These are phyloP conservation scores for Anethum foeniculum DNA, from an alignment of 140 eudicot species.

Conservation along the genomic window DNA sequence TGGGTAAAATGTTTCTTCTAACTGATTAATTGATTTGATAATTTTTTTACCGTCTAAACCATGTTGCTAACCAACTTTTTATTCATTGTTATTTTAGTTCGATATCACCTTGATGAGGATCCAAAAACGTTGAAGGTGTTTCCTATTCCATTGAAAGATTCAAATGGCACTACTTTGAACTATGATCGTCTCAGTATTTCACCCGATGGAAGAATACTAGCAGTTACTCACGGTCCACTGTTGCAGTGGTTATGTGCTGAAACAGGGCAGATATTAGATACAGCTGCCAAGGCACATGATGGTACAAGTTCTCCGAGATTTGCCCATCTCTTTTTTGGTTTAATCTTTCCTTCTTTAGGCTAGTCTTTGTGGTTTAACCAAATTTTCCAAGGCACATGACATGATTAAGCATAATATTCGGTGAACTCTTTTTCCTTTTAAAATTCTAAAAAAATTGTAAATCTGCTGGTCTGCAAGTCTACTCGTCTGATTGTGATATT, in stretches of 20 bases:
- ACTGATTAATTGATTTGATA: neutral
- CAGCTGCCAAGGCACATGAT: constrained; percentile 95
- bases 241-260: constrained; percentile 86
- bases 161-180: constrained; percentile 58
- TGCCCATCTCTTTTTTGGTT: neutral
- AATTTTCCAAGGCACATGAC: no score
- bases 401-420: neutral
- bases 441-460: neutral
- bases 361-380: neutral
- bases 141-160: constrained; percentile 82
- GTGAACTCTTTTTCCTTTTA: neutral
- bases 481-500: neutral
- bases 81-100: constrained; percentile 42
- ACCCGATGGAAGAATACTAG: constrained; percentile 94
- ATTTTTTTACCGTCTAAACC: neutral
- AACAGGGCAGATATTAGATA: constrained; percentile 76
- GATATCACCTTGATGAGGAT: constrained; percentile 93
- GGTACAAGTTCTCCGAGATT: constrained; percentile 33
- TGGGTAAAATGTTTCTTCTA: neutral
- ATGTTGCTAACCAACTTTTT: constrained; percentile 14
- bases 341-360: neutral
- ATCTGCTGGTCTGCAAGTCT: neutral
- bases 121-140: constrained; percentile 84
- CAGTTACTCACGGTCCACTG: constrained; percentile 75
- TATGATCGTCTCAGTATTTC: constrained; percentile 84